Conservation (phyloP, 768 basidiomycete species). For the Pleurotus pulmonarius region DNA sequence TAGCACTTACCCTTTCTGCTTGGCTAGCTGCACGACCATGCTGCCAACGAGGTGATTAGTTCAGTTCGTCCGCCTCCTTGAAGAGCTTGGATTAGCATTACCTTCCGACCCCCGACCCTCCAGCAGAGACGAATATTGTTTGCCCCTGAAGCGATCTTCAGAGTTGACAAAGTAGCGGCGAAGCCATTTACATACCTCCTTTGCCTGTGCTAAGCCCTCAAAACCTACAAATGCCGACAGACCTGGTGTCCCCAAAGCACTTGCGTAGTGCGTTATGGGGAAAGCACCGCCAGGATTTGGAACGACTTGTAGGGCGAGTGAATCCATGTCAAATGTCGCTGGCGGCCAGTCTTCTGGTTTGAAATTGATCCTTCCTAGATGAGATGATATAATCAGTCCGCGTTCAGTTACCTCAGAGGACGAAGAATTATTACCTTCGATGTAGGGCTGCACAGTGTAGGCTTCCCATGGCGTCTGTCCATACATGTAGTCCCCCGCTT, state of each 20-base stretch:
- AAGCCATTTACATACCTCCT: conserved; percentile 7
- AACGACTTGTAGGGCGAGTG: conserved; percentile 15
- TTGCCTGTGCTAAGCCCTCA: conserved; percentile 17
- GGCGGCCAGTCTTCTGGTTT: conserved; percentile 12
- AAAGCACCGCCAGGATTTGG: conserved; percentile 19
- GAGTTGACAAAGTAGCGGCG: not conserved
- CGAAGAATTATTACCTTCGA: conserved; percentile 10
- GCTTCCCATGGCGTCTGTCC: conserved; percentile 20
- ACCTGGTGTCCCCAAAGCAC: conserved; percentile 20
- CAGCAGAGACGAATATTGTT: conserved; percentile 20
- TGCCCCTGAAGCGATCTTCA: conserved; percentile 12
- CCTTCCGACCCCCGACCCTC: conserved; percentile 19
- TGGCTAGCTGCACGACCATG: conserved; percentile 13
- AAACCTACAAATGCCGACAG: conserved; percentile 24
- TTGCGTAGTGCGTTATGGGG: conserved; percentile 15
- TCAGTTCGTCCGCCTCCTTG: not conserved
- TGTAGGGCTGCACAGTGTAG: conserved; percentile 18
- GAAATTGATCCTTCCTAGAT: conserved; percentile 13
- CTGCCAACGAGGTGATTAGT: not conserved
- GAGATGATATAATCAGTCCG: not conserved
- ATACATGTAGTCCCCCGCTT: conserved; percentile 26
- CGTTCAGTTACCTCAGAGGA: not conserved
- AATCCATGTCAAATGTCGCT: conserved; percentile 19
- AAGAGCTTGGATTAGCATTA: not conserved
- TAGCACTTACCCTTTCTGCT: not conserved